phyloP scores from a whole-genome alignment of 768 basidiomycete species.

The Boletus pseudo-olivaceus region DNA sequence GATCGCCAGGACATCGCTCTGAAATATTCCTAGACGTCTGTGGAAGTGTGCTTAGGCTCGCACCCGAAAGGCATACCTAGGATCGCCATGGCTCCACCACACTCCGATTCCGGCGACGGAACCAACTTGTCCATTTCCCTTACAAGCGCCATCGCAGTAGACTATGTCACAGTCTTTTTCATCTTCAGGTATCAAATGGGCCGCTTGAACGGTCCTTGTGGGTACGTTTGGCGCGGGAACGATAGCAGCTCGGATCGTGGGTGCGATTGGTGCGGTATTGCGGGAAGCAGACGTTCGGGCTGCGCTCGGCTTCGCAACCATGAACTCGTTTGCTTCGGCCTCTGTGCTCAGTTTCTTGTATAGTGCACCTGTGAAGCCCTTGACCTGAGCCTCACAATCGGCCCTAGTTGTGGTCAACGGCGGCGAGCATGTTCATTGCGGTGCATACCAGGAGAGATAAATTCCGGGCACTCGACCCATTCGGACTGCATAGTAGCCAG shows the following conservation, averaged over 20 bases:
- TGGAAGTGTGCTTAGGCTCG: neutral
- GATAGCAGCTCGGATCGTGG: constrained; percentile 25
- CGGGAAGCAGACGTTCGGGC: constrained; percentile 7
- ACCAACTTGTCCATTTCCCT: constrained; percentile 68
- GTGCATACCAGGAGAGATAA: constrained; percentile 63
- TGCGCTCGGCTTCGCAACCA: constrained; percentile 31
- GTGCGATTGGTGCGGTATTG: constrained; percentile 11
- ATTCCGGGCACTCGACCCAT: constrained; percentile 63
- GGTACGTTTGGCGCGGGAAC: neutral
- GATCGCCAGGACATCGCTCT: constrained; percentile 77
- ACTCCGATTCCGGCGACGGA: constrained; percentile 83
- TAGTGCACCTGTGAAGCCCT: constrained; percentile 55
- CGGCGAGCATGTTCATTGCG: constrained; percentile 29
- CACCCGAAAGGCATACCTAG: constrained; percentile 38
- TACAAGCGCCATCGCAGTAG: constrained; percentile 86
- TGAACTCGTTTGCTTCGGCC: constrained; percentile 58
- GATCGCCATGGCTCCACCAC: constrained; percentile 76
- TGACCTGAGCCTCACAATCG: constrained; percentile 67
- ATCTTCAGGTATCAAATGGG: constrained; percentile 16
- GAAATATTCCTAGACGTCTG: constrained; percentile 61
- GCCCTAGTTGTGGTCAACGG: constrained; percentile 44
- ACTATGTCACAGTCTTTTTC: constrained; percentile 47
- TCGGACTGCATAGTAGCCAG: constrained; percentile 70
- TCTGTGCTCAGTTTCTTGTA: constrained; percentile 65
- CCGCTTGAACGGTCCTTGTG: neutral